Evolutionary conservation across 2,329 filamentous ascomycete genomes (phyloP).

Genomic region (Colletotrichum tropicale): DNA sequence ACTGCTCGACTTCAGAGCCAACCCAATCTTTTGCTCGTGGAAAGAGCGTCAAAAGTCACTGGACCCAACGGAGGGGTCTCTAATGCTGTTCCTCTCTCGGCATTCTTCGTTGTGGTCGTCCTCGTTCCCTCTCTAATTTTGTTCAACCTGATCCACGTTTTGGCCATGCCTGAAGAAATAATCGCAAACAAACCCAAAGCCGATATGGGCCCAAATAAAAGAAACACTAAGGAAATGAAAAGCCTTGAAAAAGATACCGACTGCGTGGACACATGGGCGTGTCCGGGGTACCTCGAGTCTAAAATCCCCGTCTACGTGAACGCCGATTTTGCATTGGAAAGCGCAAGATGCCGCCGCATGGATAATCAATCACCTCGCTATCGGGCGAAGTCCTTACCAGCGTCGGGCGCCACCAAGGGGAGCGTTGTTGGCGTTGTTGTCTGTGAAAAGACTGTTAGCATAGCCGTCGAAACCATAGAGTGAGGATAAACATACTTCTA

Average conservation of each 20-base stretch:
- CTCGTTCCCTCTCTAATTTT: conserved; percentile 16
- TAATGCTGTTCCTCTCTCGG: conserved; percentile 6
- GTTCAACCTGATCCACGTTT: conserved; percentile 20
- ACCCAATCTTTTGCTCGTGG: not conserved
- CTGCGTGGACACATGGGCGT: not conserved
- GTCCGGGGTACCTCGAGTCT: conserved; percentile 8
- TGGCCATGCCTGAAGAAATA: conserved; percentile 14
- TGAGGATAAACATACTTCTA: conserved; percentile 50
- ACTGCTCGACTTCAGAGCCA: not conserved
- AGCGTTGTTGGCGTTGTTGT: conserved; percentile 55
- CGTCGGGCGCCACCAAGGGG: conserved; percentile 52
- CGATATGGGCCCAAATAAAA: conserved; percentile 1
- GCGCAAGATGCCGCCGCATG: conserved; percentile 17
- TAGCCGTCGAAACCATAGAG: conserved; percentile 14
- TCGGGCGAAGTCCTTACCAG: conserved; percentile 44
- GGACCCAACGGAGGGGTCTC: conserved; percentile 9
- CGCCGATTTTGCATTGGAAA: conserved; percentile 18
- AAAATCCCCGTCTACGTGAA: conserved; percentile 19
- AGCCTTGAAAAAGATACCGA: conserved; percentile 7
- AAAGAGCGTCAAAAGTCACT: conserved; percentile 13
- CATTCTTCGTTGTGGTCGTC: conserved; percentile 13
- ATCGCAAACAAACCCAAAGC: conserved; percentile 7
- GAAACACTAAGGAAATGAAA: not conserved
- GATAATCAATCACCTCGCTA: not conserved
- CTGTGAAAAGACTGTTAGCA: conserved; percentile 34